phyloP scores from a whole-genome alignment of 345 rosid genomes.

The Eucalyptus cloeziana region DNA sequence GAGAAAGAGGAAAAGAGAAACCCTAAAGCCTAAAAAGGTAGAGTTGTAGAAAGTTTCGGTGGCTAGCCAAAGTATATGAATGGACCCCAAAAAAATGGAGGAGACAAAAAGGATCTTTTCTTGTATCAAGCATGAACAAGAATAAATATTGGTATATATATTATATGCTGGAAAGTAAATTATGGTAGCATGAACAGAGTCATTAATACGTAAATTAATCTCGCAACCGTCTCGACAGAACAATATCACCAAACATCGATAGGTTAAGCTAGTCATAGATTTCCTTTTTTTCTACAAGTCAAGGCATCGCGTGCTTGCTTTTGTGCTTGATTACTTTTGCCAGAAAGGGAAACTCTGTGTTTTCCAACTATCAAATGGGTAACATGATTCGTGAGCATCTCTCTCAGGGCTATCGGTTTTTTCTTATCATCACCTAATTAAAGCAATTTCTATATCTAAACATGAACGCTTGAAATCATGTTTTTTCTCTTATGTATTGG shows the following conservation, averaged over 20 bases:
- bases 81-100: not conserved
- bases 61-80: not conserved
- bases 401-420: not conserved
- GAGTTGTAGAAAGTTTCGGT: not conserved
- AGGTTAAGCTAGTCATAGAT: not conserved
- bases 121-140: not conserved
- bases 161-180: not conserved
- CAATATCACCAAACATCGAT: not conserved
- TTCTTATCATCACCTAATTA: not conserved
- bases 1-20: not conserved
- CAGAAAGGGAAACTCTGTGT: not conserved
- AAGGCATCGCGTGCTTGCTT: not conserved
- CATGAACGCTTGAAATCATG: not conserved
- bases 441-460: not conserved
- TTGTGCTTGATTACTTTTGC: not conserved
- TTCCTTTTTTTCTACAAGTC: not conserved
- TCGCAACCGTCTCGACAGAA: not conserved
- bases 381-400: not conserved
- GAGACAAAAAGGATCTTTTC: not conserved
- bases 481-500: not conserved
- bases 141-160: not conserved
- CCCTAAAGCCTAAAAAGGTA: not conserved
- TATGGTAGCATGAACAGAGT: not conserved
- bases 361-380: not conserved
- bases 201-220: not conserved